Base-by-base conservation (phyloP, 2,329 filamentous ascomycete species). In the Ophiocordyceps camponoti-leonardi region DNA sequence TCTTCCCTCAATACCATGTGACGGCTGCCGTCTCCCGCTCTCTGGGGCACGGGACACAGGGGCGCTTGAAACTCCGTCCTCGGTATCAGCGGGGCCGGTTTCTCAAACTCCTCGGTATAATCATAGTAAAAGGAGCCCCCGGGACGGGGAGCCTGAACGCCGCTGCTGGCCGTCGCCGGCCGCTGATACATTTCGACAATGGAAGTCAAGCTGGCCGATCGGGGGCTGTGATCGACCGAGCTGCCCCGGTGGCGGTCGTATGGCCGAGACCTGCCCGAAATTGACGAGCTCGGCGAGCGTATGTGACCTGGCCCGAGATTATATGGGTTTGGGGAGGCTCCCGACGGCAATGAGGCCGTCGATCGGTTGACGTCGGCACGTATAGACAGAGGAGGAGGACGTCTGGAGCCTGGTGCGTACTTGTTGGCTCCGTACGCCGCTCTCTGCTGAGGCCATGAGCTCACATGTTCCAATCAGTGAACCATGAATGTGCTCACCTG, bases 21-120 rank as follows among this genome's bases (percentile, higher is more conserved):
- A 6, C 49, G 55, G 14, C 42, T 49, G 30, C 54, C 49, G 31
- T 50, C 50, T 14, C 50, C 52, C n/a, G 49, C 47, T 43, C 57
- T 53, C 31, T 53, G 51, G 5, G 55, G 57, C 31, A 58, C 56
- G 4, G 64, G 63, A 6, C 57, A 59, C 11, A 63, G 28, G 6
- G 61, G 54, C 18, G 52, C 45, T 12, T 44, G 46, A 28, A 49
- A 33, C 4, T 52, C 46, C 6, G 48, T 37, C 8, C 52, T 43
- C 7, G 43, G 52, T 4, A 52, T 45, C 12, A 44, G 51, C 28
- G 53, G 47, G 19, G 49, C 46, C 18, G 53, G 56, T 41, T 54
- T 59, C 18, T 71, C 67, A 44, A 73, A 73, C 3, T 64, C 66
- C 50, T 74, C 71, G 18, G 62, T 68, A 51, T 74, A 74, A 52